Evolutionary conservation across 1,284 basidiomycete species (phyloP).

Genomic region (Ganoderma meredithae): DNA sequence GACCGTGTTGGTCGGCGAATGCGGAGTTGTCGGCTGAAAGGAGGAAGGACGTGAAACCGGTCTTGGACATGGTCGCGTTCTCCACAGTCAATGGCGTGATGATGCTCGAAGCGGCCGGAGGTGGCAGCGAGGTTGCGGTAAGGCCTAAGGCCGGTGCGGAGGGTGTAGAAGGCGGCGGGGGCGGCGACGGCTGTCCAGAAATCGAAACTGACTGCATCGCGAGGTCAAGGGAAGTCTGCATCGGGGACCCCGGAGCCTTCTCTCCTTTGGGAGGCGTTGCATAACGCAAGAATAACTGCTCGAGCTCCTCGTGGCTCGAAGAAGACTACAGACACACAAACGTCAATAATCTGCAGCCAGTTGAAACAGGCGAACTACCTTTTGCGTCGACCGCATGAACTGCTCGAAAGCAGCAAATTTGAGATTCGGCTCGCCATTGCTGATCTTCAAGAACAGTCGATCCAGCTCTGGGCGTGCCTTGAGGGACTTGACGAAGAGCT

Average conservation of each 20-base stretch:
- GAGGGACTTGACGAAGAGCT: conserved; percentile 84
- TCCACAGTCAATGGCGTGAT: conserved; percentile 36
- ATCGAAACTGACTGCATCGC: conserved; percentile 30
- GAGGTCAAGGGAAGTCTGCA: conserved; percentile 38
- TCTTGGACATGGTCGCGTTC: conserved; percentile 55
- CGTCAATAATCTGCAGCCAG: neutral
- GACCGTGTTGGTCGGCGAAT: conserved; percentile 53
- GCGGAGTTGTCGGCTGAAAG: conserved; percentile 72
- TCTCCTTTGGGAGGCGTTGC: conserved; percentile 39
- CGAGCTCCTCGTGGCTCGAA: conserved; percentile 53
- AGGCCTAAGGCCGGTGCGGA: conserved; percentile 9
- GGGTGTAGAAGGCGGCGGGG: neutral
- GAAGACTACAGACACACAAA: conserved; percentile 49
- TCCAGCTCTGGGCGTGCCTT: conserved; percentile 88
- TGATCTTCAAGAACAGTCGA: conserved; percentile 65
- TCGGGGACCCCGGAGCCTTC: conserved; percentile 30
- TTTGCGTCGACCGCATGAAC: conserved; percentile 76
- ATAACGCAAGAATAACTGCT: conserved; percentile 65
- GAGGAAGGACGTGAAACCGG: conserved; percentile 80
- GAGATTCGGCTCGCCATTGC: conserved; percentile 52
- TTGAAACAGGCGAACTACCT: conserved; percentile 49
- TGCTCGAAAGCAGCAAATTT: conserved; percentile 63
- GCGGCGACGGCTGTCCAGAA: conserved; percentile 6
- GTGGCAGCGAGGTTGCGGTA: conserved; percentile 17
- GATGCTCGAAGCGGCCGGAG: conserved; percentile 34